Base-by-base conservation (phyloP, 2,329 filamentous ascomycete genomes). In the Herpotrichia juniperi region DNA sequence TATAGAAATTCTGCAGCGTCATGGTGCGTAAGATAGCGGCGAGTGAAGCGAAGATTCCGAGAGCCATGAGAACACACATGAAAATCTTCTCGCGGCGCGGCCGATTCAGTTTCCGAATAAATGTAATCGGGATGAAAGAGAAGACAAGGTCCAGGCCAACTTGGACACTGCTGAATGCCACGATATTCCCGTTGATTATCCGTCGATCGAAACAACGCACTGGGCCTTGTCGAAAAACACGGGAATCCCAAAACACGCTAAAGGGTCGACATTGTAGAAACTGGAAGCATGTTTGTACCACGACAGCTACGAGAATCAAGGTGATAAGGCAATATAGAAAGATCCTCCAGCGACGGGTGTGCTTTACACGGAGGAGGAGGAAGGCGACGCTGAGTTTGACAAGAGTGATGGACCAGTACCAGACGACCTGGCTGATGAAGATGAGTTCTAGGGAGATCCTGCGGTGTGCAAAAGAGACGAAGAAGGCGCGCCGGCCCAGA, bases 231-330 rank as follows among this genome's bases (percentile, higher is more conserved):
- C 31, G 16, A 21, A 62, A 54, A 1, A 58, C 42, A 11, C 54
- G 51, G 4, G 63, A 61, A 34, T 69, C 61, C 66, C 66, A 69
- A 48, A 54, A 67, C 12, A 63, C 46, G 35, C 50, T 50, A 52
- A 64, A 67, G 0, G 64, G 66, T 5, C 56, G 53, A 53, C 64
- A 69, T 37, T 67, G 62, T 19, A 63, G 45, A 48, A 69, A 67
- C 17, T 61, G 63, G 35, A 64, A 66, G 19, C 30, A 34, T 2
- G 63, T 69, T 22, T 62, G 58, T 1, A 59, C 53, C 16, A 57
- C 35, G 19, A 47, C 58, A 17, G 59, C 59, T 22, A 55, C 22
- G 25, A 67, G 9, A 2, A 62, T 44, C 12, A 69, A 7, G 19
- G 25, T 32, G 31, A 67, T 66, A n/a, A 51, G 53, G 32, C 39